Conservation (phyloP, 2,329 filamentous ascomycete species). For the Rhytidhysteron rufulum region DNA sequence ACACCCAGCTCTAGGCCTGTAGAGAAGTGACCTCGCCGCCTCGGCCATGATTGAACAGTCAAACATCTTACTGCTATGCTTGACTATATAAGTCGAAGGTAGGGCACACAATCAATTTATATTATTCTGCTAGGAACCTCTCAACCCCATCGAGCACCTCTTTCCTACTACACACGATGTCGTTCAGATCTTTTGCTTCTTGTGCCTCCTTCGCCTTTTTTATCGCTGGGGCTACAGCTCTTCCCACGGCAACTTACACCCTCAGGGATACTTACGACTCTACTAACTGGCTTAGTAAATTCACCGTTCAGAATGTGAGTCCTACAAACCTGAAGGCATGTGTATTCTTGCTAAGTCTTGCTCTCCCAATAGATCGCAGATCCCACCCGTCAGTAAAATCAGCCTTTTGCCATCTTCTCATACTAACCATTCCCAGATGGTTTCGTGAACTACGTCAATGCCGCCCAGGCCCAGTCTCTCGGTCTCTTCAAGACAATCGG, state of each 20-base stretch:
- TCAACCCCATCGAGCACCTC: no score
- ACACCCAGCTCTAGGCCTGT: neutral
- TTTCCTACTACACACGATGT: neutral
- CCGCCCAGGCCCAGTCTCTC: slow-evolving; percentile 25
- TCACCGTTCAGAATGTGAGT: slow-evolving; percentile 28
- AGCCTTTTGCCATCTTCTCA: neutral
- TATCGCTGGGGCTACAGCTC: slow-evolving; percentile 7
- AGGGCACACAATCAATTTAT: neutral
- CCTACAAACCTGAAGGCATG: no score
- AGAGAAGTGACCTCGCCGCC: no score
- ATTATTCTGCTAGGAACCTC: neutral
- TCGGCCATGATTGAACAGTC: no score
- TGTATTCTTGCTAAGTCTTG: no score
- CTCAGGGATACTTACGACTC: slow-evolving; percentile 34
- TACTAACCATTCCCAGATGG: slow-evolving; percentile 18
- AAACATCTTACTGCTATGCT: neutral
- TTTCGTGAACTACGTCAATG: slow-evolving; percentile 35
- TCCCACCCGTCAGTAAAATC: slow-evolving; percentile 26
- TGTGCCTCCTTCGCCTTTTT: neutral
- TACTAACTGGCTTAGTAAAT: slow-evolving; percentile 36
- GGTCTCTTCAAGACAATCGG: slow-evolving; percentile 30
- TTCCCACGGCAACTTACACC: slow-evolving; percentile 18
- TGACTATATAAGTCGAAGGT: neutral
- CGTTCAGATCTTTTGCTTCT: neutral
- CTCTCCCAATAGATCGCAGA: slow-evolving; percentile 24